Evolutionary conservation across 1,284 basidiomycete genomes (phyloP).

Genomic region (Peniophora sp.): DNA sequence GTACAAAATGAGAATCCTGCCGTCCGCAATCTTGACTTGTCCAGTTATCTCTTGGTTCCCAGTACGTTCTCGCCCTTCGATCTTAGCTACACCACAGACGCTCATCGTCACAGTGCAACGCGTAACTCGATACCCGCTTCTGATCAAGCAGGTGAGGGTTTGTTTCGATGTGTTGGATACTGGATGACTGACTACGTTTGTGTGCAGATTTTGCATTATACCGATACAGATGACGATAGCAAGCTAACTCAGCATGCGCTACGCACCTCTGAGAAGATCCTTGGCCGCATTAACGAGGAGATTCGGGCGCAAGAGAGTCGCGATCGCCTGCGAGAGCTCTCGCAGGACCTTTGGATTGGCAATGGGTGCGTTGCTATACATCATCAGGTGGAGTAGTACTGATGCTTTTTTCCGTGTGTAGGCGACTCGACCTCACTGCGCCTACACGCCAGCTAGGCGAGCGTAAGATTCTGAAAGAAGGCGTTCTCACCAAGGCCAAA

Average conservation of each 20-base stretch:
- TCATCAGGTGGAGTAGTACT: too few species aligned
- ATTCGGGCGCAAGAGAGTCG: conserved; percentile 80
- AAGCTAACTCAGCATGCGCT: conserved; percentile 49
- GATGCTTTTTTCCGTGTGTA: conserved; percentile 25
- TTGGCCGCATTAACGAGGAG: conserved; percentile 81
- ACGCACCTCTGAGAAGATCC: conserved; percentile 61
- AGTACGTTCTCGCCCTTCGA: conserved; percentile 44
- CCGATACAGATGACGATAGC: conserved; percentile 55
- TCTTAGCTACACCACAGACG: not conserved
- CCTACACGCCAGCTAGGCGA: conserved; percentile 77
- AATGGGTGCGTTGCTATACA: conserved; percentile 78
- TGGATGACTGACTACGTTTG: not conserved
- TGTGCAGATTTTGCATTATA: conserved; percentile 79
- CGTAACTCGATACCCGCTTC: conserved; percentile 84
- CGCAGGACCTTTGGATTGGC: conserved; percentile 79
- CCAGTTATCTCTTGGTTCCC: conserved; percentile 85
- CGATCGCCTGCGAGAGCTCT: conserved; percentile 66
- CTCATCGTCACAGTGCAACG: conserved; percentile 71
- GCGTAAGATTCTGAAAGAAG: conserved; percentile 75
- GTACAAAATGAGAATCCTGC: conserved; percentile 63
- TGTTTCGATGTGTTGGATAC: not conserved
- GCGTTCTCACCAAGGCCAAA: conserved; percentile 73
- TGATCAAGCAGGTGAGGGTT: conserved; percentile 67
- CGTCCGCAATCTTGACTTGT: conserved; percentile 80
- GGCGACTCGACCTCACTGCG: conserved; percentile 84